Base-by-base conservation (phyloP, 768 basidiomycete genomes). In the Hypsizygus marmoreus region DNA sequence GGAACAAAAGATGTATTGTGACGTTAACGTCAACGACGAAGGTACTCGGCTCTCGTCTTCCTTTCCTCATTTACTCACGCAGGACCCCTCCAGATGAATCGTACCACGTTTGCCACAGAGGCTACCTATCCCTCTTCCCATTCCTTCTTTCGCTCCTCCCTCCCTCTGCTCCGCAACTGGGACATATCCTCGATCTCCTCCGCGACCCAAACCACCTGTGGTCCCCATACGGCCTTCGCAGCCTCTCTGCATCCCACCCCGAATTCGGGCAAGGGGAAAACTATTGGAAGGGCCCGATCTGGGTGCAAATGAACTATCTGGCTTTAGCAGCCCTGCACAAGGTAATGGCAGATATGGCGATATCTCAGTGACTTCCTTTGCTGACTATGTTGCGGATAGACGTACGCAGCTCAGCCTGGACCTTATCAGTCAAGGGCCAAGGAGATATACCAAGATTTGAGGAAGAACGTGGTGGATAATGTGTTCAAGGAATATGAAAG, bases 241-340 rank as follows among this genome's bases (percentile, higher is more conserved):
- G 91, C 51, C 69, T 98, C 42, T 92, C 89, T 6, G 83, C 79
- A n/a, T 81, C 83, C 14, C 92, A 97, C 60, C 82, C 87, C n/a
- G 80, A 90, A 38, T 97, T 93, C 57, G 95, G 94, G 11, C 71
- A 81, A 56, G 95, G 88, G 36, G 95, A 98, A 67, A 91, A 98
- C 69, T 98, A 98, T 66, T 98, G 95, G 95, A 87, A 86, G 58
- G 94, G 95, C 1, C 91, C 95, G 2, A 88, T 98, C 38, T 97
- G 95, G 95, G 79, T 97, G 28, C 95, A 92, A 64, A 95, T 98
- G 88, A 97, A 98, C 67, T 98, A 93, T 61, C 76, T 98, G 50
- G 84, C 86, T 12, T 71, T 98, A 40, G 75, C 81, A 20, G 80
- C 92, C 10, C 67, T 98, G 46, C 74, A 91, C 61, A 88, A 85